Evolutionary conservation across 352 stramenopile species (phyloP).

Genomic region (Pythium volutum): DNA sequence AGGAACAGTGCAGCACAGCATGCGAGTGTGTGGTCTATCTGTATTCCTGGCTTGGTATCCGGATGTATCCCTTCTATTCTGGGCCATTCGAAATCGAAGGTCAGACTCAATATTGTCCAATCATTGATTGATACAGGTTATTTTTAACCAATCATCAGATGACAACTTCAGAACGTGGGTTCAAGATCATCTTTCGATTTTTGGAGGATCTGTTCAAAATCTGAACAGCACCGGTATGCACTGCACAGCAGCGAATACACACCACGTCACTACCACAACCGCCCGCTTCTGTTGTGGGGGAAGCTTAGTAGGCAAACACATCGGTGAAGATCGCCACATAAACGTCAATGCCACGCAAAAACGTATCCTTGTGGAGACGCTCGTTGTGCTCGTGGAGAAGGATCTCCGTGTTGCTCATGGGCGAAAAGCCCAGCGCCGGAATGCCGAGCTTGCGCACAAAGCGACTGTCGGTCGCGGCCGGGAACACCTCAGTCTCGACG

Average conservation of each 20-base stretch:
- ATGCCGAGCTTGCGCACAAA: conserved; percentile 91
- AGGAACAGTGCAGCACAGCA: neutral
- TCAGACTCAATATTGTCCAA: neutral
- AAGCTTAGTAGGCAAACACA: conserved; percentile 35
- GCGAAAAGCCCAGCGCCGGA: conserved; percentile 91
- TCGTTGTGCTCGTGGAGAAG: conserved; percentile 97
- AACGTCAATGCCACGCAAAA: conserved; percentile 91
- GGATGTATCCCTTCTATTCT: neutral
- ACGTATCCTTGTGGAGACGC: conserved; percentile 89
- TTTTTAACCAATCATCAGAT: neutral
- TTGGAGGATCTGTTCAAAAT: too few species aligned
- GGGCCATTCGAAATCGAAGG: conserved; percentile 12
- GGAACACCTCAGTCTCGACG: conserved; percentile 92
- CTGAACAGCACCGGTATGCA: too few species aligned
- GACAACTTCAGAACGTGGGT: neutral
- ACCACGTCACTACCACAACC: neutral
- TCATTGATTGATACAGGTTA: neutral
- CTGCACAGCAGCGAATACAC: too few species aligned
- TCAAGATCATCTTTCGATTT: neutral
- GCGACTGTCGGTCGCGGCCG: conserved; percentile 92
- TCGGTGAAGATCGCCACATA: conserved; percentile 63
- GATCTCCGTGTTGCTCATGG: conserved; percentile 94
- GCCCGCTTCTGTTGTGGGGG: neutral
- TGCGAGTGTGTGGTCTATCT: neutral
- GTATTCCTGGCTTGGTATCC: neutral